phyloP scores from a whole-genome alignment of 805 yeast species.

The Candida adriatica region DNA sequence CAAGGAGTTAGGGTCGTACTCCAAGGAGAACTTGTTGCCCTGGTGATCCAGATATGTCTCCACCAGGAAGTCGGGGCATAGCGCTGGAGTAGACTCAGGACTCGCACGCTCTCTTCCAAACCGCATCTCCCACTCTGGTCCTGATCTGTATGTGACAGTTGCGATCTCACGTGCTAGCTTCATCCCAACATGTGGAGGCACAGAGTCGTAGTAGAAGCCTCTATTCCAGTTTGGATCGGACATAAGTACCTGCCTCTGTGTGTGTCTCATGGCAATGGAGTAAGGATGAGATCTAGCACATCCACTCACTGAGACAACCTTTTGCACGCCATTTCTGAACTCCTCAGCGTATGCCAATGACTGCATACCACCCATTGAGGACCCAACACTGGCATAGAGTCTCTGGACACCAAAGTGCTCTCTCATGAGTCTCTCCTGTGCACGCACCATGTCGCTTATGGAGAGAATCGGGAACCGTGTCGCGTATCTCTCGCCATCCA shows the following conservation, averaged over 20 bases:
- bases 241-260: conserved; percentile 90
- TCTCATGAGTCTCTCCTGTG: conserved; percentile 64
- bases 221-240: conserved; percentile 93
- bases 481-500: conserved; percentile 60
- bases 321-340: conserved; percentile 68
- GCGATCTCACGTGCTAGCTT: conserved; percentile 90
- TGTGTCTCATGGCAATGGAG: conserved; percentile 88
- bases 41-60: conserved; percentile 93
- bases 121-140: conserved; percentile 95
- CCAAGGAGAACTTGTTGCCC: conserved; percentile 88
- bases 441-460: conserved; percentile 85
- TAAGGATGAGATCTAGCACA: conserved; percentile 94
- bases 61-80: conserved; percentile 88
- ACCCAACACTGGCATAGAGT: conserved; percentile 76
- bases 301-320: conserved; percentile 77
- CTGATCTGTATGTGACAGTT: conserved; percentile 88
- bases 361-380: conserved; percentile 99
- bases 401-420: conserved; percentile 56
- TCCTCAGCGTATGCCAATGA: conserved; percentile 81
- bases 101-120: conserved; percentile 87
- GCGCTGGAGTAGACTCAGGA: conserved; percentile 70
- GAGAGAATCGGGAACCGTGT: conserved; percentile 85
- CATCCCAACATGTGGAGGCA: conserved; percentile 95
- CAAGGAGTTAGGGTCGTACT: conserved; percentile 86
- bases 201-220: conserved; percentile 71